phyloP scores from a whole-genome alignment of 208 protist species.

The Leishmania amazonensis region DNA sequence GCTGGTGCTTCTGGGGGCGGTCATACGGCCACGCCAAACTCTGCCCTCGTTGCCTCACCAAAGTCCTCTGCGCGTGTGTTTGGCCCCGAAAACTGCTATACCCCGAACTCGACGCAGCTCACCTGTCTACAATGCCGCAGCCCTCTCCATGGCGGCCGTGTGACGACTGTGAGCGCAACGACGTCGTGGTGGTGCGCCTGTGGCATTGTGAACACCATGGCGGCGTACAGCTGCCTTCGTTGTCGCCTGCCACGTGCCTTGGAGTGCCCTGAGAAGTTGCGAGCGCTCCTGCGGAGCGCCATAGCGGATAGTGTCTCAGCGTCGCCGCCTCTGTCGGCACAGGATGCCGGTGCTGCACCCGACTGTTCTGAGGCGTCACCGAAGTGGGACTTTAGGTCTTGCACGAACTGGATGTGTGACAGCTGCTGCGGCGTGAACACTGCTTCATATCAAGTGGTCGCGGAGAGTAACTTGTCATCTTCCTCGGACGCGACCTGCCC shows the following conservation, averaged over 20 bases:
- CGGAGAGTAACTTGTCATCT: neutral
- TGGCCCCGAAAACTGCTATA: slow-evolving; percentile 53
- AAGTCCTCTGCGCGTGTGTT: slow-evolving; percentile 22
- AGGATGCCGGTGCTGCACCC: neutral
- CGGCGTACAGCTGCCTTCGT: slow-evolving; percentile 47
- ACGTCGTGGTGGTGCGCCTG: slow-evolving; percentile 72
- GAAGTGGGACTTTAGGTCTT: slow-evolving; percentile 53
- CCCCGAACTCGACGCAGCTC: slow-evolving; percentile 33
- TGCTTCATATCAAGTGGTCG: slow-evolving; percentile 54
- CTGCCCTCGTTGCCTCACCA: neutral
- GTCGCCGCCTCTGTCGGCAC: neutral
- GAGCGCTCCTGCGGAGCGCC: slow-evolving; percentile 26
- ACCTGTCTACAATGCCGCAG: slow-evolving; percentile 43
- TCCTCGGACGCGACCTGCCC: neutral
- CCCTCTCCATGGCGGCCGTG: slow-evolving; percentile 54
- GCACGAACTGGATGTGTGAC: slow-evolving; percentile 78
- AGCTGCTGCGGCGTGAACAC: slow-evolving; percentile 67
- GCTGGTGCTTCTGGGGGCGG: neutral
- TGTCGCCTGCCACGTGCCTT: slow-evolving; percentile 70
- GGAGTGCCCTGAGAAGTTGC: slow-evolving; percentile 14
- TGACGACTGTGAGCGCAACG: slow-evolving; percentile 9
- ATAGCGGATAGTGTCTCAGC: neutral
- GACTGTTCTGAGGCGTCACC: neutral
- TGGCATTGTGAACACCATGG: slow-evolving; percentile 38
- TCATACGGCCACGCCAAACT: neutral